Evolutionary conservation across 805 yeast genomes (phyloP).

Genomic region (Spathaspora sp.): DNA sequence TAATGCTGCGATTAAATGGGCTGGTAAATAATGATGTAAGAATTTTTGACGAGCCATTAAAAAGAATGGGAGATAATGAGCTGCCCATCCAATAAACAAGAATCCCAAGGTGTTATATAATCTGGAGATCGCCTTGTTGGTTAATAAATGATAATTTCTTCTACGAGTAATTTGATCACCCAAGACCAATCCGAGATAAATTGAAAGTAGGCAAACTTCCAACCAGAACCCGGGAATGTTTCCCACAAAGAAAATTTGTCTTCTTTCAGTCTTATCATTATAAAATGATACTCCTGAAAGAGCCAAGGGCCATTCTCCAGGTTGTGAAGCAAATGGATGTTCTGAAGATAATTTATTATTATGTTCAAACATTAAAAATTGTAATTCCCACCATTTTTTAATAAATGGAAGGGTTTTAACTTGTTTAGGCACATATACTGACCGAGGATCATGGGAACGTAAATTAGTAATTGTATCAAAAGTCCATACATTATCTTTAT

Average conservation of each 20-base stretch:
- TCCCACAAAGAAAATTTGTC: constrained; percentile 88
- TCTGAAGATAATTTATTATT: constrained; percentile 82
- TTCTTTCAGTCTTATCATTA: constrained; percentile 63
- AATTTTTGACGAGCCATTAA: constrained; percentile 91
- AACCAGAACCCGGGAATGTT: constrained; percentile 91
- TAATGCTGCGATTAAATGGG: constrained; percentile 84
- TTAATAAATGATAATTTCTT: constrained; percentile 59
- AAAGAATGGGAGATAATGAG: constrained; percentile 89
- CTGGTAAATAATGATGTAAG: constrained; percentile 92
- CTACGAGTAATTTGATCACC: constrained; percentile 78
- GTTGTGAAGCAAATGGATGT: constrained; percentile 95
- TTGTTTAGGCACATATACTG: constrained; percentile 59
- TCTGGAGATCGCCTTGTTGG: constrained; percentile 60
- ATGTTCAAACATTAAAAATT: constrained; percentile 83
- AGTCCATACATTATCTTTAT: constrained; percentile 68
- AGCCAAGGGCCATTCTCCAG: constrained; percentile 87
- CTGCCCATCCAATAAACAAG: constrained; percentile 80
- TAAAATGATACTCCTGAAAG: constrained; percentile 93
- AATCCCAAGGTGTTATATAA: constrained; percentile 79
- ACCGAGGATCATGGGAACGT: constrained; percentile 51
- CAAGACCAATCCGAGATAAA: constrained; percentile 58
- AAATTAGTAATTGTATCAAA: constrained; percentile 68
- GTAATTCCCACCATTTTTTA: constrained; percentile 86
- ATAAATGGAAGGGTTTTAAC: constrained; percentile 68
- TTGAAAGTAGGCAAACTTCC: constrained; percentile 60